Conservation (phyloP, 1,139 yeast genomes). For the Sporopachydermia cereana region DNA sequence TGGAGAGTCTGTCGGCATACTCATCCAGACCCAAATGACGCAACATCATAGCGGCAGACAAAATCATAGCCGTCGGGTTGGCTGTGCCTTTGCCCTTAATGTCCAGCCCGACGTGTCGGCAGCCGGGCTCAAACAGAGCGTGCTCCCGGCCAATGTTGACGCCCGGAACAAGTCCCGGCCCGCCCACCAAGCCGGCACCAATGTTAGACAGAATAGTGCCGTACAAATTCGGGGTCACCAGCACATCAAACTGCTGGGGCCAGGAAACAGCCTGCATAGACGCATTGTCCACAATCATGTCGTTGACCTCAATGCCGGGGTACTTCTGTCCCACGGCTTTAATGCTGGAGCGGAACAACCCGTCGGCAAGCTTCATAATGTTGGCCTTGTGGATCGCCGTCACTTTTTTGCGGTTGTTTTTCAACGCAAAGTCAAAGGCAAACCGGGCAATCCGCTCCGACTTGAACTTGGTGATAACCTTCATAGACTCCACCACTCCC, state of each 20-base stretch:
- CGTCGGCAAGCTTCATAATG: slow-evolving; percentile 98
- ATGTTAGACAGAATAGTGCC: slow-evolving; percentile 96
- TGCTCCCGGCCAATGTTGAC: slow-evolving; percentile 96
- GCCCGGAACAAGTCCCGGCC: slow-evolving; percentile 98
- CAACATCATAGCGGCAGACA: slow-evolving; percentile 82
- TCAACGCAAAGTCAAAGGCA: slow-evolving; percentile 90
- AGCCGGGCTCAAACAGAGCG: slow-evolving; percentile 98
- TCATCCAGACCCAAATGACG: slow-evolving; percentile 86
- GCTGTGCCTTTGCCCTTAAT: slow-evolving; percentile 91
- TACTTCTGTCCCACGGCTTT: slow-evolving; percentile 84
- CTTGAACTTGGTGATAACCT: slow-evolving; percentile 88
- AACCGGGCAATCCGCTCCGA: slow-evolving; percentile 96
- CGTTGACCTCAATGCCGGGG: slow-evolving; percentile 74
- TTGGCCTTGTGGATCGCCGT: slow-evolving; percentile 98
- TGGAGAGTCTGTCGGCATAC: slow-evolving; percentile 74
- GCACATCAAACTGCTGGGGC: slow-evolving; percentile 96
- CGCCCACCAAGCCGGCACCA: slow-evolving; percentile 97
- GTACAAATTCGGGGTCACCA: slow-evolving; percentile 96
- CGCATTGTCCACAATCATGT: slow-evolving; percentile 97
- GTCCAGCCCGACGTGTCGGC: slow-evolving; percentile 98
- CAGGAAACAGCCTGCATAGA: slow-evolving; percentile 98
- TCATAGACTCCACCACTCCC: slow-evolving; percentile 94
- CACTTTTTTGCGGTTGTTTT: slow-evolving; percentile 84
- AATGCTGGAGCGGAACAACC: slow-evolving; percentile 91
- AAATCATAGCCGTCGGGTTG: slow-evolving; percentile 96